phyloP scores from a whole-genome alignment of 1,284 basidiomycete genomes.

The Leccinum angustisporum region DNA sequence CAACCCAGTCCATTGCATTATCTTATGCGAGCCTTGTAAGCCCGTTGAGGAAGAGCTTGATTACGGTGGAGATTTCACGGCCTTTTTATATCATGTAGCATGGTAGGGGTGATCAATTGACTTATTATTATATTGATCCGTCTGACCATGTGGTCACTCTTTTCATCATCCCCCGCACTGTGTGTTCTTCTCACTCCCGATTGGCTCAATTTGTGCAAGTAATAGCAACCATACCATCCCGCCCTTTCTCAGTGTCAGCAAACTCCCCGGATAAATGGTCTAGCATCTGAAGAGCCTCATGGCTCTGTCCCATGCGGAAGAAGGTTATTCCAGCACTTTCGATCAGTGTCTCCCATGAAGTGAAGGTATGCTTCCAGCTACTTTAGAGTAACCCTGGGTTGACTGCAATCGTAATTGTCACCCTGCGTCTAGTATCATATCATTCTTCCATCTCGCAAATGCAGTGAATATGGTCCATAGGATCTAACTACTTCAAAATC shows the following conservation, averaged over 20 bases:
- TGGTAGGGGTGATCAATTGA: neutral
- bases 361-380: neutral
- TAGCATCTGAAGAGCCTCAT: neutral
- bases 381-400: neutral
- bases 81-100: neutral
- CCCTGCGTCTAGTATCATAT: neutral
- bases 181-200: neutral
- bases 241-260: neutral
- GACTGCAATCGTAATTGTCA: neutral
- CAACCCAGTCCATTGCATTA: neutral
- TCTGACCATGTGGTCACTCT: neutral
- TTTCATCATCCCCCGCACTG: neutral
- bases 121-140: neutral
- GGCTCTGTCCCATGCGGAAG: neutral
- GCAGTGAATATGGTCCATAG: neutral
- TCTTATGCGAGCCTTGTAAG: neutral
- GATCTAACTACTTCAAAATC: neutral
- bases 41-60: neutral
- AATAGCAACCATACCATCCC: neutral
- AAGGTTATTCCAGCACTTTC: conserved; percentile 1
- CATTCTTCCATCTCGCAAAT: neutral
- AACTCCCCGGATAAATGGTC: neutral
- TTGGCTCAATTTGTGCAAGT: neutral
- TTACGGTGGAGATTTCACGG: neutral
- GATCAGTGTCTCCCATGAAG: neutral